Base-by-base conservation (phyloP, 2,329 filamentous ascomycete genomes). In the Penicillium oxalicum region DNA sequence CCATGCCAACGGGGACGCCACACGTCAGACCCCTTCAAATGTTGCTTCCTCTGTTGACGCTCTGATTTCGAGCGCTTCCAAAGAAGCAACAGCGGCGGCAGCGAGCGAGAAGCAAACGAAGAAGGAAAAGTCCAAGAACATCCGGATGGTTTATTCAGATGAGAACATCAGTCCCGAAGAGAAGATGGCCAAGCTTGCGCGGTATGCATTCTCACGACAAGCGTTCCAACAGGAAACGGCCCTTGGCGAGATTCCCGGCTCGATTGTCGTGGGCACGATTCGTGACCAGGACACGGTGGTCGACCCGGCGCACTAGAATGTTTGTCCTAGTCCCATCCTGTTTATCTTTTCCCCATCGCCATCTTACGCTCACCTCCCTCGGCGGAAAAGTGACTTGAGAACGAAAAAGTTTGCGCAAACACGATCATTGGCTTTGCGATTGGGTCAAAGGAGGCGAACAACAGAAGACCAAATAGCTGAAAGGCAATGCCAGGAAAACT, bases 161-260 rank as follows among this genome's bases (percentile, higher is more conserved):
- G 82, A 86, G 44, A 84, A 86, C 50, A 74, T 83, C 62, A 93
- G 87, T 61, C 87, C 89, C 1, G 91, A 96, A 73, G 91, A 95
- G 77, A 88, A 84, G 71, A 90, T 95, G 87, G 86, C 88, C 27
- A 72, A 75, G 64, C 74, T 93, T 73, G 77, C 86, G 52, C 84
- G 82, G 69, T 95, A 94, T 74, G 82, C 84, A 60, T 86, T 81
- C 67, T 74, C 74, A 62, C 79, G 78, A 61, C 67, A 72, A 57
- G 64, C 60, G 47, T 68, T 64, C 59, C 59, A 55, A 44, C 63
- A 48, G 39, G 48, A 71, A 50, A 71, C 66, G 50, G 61, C 55
- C 37, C 59, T 70, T 47, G 58, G 58, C 51, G 67, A 68, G 51
- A 53, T 65, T 50, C 64, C 64, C 55, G 60, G 58, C 51, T 60